Evolutionary conservation across 2,329 filamentous ascomycete species (phyloP).

Genomic region (Stromatinia cepivora): DNA sequence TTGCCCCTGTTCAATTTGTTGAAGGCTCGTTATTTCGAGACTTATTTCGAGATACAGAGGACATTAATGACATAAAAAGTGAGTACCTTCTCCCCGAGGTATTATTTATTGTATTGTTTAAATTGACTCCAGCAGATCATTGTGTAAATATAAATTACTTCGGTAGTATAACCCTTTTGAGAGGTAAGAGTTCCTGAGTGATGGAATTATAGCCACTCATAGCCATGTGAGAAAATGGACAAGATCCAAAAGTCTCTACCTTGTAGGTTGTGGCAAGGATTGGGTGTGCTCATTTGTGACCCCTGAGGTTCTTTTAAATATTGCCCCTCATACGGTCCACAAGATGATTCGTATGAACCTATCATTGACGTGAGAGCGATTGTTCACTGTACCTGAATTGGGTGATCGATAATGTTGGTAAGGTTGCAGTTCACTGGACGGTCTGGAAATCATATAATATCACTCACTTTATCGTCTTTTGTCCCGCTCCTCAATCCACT

Average conservation of each 20-base stretch:
- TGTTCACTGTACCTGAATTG: too few relatives aligned
- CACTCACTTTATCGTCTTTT: too few relatives aligned
- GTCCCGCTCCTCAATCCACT: too few relatives aligned
- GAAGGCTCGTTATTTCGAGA: neutral
- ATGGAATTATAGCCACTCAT: neutral
- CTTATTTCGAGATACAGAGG: too few relatives aligned
- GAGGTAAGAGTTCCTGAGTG: too few relatives aligned
- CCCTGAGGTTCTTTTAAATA: neutral
- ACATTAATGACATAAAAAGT: neutral
- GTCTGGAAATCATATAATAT: too few relatives aligned
- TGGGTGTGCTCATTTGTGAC: neutral
- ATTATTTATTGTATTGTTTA: neutral
- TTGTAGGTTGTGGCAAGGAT: neutral
- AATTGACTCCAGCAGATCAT: too few relatives aligned
- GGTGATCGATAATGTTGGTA: too few relatives aligned
- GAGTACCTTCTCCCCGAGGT: neutral
- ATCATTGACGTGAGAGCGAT: neutral
- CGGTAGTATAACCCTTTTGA: neutral
- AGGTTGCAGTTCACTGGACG: too few relatives aligned
- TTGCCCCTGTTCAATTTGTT: neutral
- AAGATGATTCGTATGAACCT: neutral
- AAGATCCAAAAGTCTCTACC: neutral
- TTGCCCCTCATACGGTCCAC: constrained; percentile 8
- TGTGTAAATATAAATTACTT: too few relatives aligned
- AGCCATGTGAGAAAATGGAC: neutral